Conservation (phyloP, 2,329 filamentous ascomycete genomes). For the Pseudogymnoascus sp. region DNA sequence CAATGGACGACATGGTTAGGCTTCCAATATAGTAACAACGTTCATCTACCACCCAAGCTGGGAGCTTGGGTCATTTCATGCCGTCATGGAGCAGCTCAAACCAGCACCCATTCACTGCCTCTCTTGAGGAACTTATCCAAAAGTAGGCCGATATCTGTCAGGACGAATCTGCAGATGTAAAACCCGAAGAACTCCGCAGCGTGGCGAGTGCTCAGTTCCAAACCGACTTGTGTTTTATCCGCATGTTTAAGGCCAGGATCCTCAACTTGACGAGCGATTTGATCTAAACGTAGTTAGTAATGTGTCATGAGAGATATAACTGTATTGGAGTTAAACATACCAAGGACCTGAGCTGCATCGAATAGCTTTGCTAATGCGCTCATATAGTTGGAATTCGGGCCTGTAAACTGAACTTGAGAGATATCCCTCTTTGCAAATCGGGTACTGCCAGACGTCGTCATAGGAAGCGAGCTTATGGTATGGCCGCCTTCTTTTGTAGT, state of each 20-base stretch:
- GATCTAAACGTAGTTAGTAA: slow-evolving; percentile 51
- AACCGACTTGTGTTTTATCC: slow-evolving; percentile 87
- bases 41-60: not conserved
- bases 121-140: slow-evolving; percentile 97
- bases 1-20: not conserved
- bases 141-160: slow-evolving; percentile 74
- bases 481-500: slow-evolving; percentile 51
- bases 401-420: slow-evolving; percentile 61
- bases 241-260: slow-evolving; percentile 87
- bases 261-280: slow-evolving; percentile 92
- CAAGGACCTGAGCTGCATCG: slow-evolving; percentile 85
- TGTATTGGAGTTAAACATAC: slow-evolving; percentile 46
- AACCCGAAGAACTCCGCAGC: slow-evolving; percentile 97
- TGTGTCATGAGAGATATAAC: not conserved
- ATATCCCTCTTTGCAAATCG: slow-evolving; percentile 67
- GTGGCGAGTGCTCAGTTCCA: slow-evolving; percentile 87
- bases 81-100: slow-evolving; percentile 18
- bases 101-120: slow-evolving; percentile 85
- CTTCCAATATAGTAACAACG: not conserved
- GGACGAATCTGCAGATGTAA: slow-evolving; percentile 90
- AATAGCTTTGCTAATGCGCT: slow-evolving; percentile 80
- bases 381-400: slow-evolving; percentile 89
- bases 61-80: not conserved
- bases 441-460: slow-evolving; percentile 55
- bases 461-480: slow-evolving; percentile 68